Evolutionary conservation across 73 alveolate species (phyloP).

Genomic region (Diophrys sp.): DNA sequence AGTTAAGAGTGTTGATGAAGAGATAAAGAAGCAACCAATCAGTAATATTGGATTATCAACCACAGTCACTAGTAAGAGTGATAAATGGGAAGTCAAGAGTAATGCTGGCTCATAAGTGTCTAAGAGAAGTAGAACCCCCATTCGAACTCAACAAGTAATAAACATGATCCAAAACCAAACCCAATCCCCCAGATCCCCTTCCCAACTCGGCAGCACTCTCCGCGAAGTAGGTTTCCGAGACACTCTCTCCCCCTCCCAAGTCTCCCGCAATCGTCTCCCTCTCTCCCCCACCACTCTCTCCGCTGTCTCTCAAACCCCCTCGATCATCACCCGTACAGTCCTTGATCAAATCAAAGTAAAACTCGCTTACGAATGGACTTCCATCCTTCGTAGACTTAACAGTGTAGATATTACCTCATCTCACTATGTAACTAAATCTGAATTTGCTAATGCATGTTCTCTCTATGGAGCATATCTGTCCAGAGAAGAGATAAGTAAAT

Average conservation of each 20-base stretch:
- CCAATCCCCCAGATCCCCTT: no score
- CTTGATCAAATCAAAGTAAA: constrained; percentile 17
- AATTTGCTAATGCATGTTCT: constrained; percentile 29
- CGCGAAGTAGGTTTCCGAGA: no score
- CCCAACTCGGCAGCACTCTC: no score
- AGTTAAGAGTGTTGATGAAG: not conserved
- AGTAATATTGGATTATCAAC: not conserved
- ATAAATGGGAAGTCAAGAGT: not conserved
- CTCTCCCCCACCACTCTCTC: constrained; percentile 4
- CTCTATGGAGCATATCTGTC: constrained; percentile 40
- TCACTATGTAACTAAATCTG: constrained; percentile 19
- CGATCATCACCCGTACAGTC: not conserved
- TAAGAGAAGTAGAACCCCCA: not conserved
- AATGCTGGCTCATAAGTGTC: not conserved
- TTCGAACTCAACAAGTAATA: not conserved
- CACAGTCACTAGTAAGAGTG: not conserved
- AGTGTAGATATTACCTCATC: constrained; percentile 26
- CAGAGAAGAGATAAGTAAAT: constrained; percentile 35
- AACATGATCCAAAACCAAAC: no score
- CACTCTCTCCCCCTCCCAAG: no score
- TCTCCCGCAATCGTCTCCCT: not conserved
- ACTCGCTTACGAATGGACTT: constrained; percentile 56
- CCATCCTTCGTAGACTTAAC: constrained; percentile 28
- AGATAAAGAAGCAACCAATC: no score
- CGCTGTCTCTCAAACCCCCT: not conserved